Evolutionary conservation across 2,329 filamentous ascomycete genomes (phyloP).

Genomic region (Neofusicoccum laricinum): DNA sequence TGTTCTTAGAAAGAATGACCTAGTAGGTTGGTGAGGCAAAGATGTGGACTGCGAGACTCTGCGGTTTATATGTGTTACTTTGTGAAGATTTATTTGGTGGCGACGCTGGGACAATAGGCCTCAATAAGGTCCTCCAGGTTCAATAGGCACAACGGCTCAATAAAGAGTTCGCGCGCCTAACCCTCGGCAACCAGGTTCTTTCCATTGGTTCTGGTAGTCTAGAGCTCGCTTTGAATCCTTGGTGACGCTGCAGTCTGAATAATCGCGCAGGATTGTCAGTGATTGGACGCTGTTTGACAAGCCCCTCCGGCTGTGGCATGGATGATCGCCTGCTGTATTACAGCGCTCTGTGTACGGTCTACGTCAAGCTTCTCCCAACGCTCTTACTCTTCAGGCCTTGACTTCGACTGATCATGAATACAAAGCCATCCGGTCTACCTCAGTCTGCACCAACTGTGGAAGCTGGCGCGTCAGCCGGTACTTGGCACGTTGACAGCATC

Average conservation of each 20-base stretch:
- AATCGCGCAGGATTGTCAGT: neutral
- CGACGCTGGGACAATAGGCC: neutral
- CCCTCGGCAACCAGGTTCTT: neutral
- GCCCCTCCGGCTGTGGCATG: too few relatives aligned
- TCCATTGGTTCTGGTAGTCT: neutral
- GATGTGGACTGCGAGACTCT: conserved; percentile 15
- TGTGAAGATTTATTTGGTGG: neutral
- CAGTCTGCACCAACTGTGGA: too few relatives aligned
- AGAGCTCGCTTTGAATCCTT: neutral
- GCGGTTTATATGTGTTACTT: neutral
- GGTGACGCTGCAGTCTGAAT: too few relatives aligned
- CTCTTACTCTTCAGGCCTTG: too few relatives aligned
- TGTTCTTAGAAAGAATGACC: conserved; percentile 18
- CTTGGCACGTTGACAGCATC: too few relatives aligned
- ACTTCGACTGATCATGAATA: too few relatives aligned
- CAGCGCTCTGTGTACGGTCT: neutral
- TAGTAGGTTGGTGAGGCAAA: conserved; percentile 17
- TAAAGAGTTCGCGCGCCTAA: neutral
- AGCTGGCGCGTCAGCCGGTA: too few relatives aligned
- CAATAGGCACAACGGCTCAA: neutral
- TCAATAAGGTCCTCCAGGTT: conserved; percentile 17
- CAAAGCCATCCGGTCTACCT: too few relatives aligned
- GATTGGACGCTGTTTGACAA: neutral
- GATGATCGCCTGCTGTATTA: neutral
- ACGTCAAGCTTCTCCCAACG: neutral